A percentile compares a stretch with the other conserved stretches of the same genome.
Conservation (phyloP, 2,329 filamentous ascomycete species). For the Fusarium xylarioides region DNA sequence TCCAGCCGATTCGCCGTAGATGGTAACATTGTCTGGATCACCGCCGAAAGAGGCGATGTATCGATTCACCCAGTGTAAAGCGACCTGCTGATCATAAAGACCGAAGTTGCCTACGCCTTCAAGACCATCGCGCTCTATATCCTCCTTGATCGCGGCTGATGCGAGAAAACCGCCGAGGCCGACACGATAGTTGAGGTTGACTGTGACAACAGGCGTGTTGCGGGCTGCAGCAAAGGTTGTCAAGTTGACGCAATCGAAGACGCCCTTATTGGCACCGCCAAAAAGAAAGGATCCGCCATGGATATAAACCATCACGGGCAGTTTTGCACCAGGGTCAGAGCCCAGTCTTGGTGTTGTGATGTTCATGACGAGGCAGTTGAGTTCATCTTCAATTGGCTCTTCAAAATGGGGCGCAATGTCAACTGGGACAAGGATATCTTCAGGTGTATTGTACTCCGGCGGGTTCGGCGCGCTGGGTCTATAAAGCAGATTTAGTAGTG, state of each 20-base stretch:
- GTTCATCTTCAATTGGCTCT: slow-evolving; percentile 12
- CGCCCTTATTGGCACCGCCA: slow-evolving; percentile 9
- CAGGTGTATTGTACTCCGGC: slow-evolving; percentile 11
- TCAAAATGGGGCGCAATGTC: slow-evolving; percentile 8
- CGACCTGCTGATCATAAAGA: slow-evolving; percentile 1
- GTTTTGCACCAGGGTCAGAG: background rate
- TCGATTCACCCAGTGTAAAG: background rate
- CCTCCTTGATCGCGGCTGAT: background rate
- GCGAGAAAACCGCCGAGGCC: slow-evolving; percentile 1
- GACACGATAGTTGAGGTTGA: slow-evolving; percentile 4
- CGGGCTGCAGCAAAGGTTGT: background rate
- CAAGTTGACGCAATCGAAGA: background rate
- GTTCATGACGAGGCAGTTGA: slow-evolving; percentile 26
- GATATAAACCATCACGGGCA: slow-evolving; percentile 25
- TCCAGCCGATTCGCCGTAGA: background rate
- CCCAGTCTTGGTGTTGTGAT: background rate
- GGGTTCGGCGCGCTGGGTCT: slow-evolving; percentile 27
- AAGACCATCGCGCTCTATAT: background rate
- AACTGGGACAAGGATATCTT: background rate
- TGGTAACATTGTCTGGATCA: background rate
- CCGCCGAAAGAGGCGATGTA: background rate
- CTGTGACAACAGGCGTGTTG: background rate
- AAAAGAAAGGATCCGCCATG: slow-evolving; percentile 25
- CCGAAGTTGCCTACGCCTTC: background rate
- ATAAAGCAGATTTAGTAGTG: background rate